Conservation (phyloP, 225 moss, liverwort and hornwort species). For the Rhytidiadelphus loreus region DNA sequence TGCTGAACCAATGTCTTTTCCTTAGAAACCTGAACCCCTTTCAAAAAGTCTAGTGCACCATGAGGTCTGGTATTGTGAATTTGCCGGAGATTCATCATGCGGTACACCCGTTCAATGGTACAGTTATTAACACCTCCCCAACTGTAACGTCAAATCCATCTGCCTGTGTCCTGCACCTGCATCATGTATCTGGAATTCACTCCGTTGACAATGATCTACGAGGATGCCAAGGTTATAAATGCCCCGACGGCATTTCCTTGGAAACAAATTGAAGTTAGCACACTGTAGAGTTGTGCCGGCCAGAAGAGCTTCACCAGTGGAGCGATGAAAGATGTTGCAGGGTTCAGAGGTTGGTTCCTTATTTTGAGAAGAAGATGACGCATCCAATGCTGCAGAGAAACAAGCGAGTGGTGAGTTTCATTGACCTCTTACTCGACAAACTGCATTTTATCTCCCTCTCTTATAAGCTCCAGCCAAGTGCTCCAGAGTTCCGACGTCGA, state of each 20-base stretch:
- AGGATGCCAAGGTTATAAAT: neutral
- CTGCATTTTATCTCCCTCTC: neutral
- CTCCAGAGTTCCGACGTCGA: neutral
- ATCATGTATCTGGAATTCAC: neutral
- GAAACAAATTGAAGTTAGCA: neutral
- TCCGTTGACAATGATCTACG: neutral
- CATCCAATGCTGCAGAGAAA: neutral
- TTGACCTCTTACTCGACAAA: neutral
- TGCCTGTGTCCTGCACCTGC: neutral
- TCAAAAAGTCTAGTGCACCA: neutral
- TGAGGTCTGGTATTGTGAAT: neutral
- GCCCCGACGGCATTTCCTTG: neutral
- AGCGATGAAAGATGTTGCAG: neutral
- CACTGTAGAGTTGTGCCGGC: neutral
- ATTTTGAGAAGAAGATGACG: constrained; percentile 6
- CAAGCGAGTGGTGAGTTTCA: neutral
- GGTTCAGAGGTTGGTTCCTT: neutral
- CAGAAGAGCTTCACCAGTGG: neutral
- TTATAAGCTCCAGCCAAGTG: neutral
- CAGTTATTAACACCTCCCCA: neutral
- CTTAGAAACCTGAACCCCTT: neutral
- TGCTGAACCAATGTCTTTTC: neutral
- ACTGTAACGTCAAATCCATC: neutral
- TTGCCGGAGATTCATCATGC: neutral
- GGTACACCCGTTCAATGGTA: neutral